These are phyloP conservation scores for Dioscorea cayenensis DNA, from an alignment of 116 monocot species.

Conservation along the genomic window DNA sequence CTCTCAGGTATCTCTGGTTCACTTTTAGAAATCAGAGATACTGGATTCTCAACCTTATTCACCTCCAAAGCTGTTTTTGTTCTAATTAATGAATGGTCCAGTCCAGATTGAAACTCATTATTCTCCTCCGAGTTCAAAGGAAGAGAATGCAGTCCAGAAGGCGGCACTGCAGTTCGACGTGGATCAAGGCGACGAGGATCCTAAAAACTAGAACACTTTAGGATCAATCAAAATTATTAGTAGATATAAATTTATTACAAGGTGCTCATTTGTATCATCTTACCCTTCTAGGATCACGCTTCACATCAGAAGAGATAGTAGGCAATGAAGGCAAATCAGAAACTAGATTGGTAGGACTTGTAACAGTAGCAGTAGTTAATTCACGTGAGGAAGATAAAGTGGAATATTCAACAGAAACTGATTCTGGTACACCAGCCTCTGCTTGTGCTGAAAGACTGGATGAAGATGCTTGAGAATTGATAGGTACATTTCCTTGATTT, in stretches of 20 bases:
- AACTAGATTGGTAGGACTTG: conserved; percentile 15
- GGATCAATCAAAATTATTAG: conserved; percentile 5
- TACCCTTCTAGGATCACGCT: conserved; percentile 97
- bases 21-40: conserved; percentile 18
- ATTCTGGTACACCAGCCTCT: conserved; percentile 6
- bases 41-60: conserved; percentile 21
- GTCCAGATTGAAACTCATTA: conserved; percentile 19
- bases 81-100: conserved; percentile 18
- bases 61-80: conserved; percentile 9
- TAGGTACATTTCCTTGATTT: conserved; percentile 17
- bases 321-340: conserved; percentile 33
- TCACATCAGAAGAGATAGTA: conserved; percentile 42
- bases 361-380: conserved; percentile 15
- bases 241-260: not conserved
- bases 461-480: conserved; percentile 27
- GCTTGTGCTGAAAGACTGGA: conserved; percentile 15
- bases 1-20: conserved; percentile 23
- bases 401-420: conserved; percentile 12
- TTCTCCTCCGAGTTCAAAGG: conserved; percentile 24
- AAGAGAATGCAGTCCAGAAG: conserved; percentile 20
- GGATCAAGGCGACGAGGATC: conserved; percentile 98
- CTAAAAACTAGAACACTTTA: conserved; percentile 42
- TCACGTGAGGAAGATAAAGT: conserved; percentile 24
- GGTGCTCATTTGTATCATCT: conserved; percentile 6
- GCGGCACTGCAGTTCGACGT: conserved; percentile 39